Evolutionary conservation across 495 filamentous ascomycete species (phyloP).

Genomic region (Xylaria nigripes): DNA sequence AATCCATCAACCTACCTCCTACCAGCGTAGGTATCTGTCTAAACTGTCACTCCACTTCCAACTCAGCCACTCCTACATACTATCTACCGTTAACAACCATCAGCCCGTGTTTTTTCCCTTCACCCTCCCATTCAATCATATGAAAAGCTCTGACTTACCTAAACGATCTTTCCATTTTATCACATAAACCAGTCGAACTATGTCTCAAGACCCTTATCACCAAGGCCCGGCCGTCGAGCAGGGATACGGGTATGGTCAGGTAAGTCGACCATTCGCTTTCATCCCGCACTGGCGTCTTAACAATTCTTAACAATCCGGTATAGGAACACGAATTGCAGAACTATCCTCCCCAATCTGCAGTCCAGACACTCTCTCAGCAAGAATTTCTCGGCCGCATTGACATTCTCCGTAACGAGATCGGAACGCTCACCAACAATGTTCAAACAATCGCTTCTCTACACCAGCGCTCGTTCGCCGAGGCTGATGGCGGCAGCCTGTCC

Average conservation of each 20-base stretch:
- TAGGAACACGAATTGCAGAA: conserved; percentile 36
- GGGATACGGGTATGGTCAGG: conserved; percentile 38
- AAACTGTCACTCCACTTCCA: conserved; percentile 1
- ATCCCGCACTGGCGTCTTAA: not conserved
- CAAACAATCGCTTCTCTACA: conserved; percentile 51
- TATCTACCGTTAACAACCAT: not conserved
- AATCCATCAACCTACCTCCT: no score
- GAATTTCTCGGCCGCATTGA: conserved; percentile 56
- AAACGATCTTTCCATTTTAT: not conserved
- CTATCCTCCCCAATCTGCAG: conserved; percentile 25
- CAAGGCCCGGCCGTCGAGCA: conserved; percentile 36
- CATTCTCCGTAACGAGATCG: conserved; percentile 49
- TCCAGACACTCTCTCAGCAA: conserved; percentile 37
- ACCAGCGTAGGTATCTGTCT: no score
- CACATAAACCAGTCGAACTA: conserved; percentile 11
- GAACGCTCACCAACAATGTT: conserved; percentile 45
- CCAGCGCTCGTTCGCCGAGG: conserved; percentile 49
- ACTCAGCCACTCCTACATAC: not conserved
- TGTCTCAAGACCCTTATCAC: conserved; percentile 42
- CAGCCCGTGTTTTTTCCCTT: not conserved
- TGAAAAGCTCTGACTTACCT: not conserved
- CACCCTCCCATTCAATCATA: not conserved
- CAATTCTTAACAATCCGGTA: not conserved
- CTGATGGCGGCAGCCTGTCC: conserved; percentile 38
- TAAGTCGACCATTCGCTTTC: conserved; percentile 7